Evolutionary conservation across 1,284 basidiomycete species (phyloP).

Genomic region (Apiotrichum sp.): DNA sequence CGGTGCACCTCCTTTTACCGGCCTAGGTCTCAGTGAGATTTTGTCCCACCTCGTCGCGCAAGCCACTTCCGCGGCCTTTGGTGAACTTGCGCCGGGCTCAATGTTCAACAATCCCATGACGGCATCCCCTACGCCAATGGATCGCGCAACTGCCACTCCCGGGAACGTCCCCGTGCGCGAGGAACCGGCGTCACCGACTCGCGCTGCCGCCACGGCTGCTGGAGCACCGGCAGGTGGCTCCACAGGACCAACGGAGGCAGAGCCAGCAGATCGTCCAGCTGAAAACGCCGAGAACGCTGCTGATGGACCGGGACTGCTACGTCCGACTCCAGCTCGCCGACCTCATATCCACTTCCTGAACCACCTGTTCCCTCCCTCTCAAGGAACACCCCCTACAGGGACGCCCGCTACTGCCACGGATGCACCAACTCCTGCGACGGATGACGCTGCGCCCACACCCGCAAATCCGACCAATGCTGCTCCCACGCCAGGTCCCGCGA

Average conservation of each 20-base stretch:
- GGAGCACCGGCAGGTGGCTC: no score
- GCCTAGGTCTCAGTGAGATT: not conserved
- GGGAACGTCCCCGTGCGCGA: not conserved
- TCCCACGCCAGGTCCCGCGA: no score
- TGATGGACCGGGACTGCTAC: not conserved
- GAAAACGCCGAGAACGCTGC: not conserved
- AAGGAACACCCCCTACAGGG: no score
- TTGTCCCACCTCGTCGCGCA: not conserved
- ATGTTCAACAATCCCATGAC: conserved; percentile 16
- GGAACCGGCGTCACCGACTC: not conserved
- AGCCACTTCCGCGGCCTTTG: not conserved
- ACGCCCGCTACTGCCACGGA: no score
- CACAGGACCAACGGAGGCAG: no score
- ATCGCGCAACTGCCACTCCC: not conserved
- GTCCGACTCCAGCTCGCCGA: conserved; percentile 13
- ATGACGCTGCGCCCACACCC: no score
- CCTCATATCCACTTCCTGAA: conserved; percentile 10
- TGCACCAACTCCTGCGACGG: no score
- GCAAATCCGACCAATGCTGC: no score
- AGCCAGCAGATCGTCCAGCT: no score
- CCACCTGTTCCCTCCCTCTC: no score
- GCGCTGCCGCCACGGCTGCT: no score
- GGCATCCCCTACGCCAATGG: conserved; percentile 25
- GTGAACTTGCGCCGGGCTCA: not conserved
- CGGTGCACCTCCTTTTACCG: not conserved